phyloP scores from a whole-genome alignment of 1,284 basidiomycete genomes.

The Anthracocystis setariae region DNA sequence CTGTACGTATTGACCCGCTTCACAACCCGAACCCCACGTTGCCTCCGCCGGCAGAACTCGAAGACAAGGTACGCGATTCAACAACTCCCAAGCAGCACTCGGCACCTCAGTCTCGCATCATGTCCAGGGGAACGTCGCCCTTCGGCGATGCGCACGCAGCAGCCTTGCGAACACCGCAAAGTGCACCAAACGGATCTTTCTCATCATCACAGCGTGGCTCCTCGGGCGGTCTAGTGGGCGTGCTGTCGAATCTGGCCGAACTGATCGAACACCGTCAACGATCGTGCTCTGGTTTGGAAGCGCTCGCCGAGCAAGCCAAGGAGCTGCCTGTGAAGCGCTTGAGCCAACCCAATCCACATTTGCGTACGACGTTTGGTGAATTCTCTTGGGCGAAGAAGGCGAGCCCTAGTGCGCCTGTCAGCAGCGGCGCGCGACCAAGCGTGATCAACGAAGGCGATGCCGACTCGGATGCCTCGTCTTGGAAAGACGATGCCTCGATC shows the following conservation, averaged over 20 bases:
- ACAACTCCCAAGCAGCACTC: constrained; percentile 33
- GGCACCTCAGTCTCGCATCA: constrained; percentile 37
- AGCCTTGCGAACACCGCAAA: constrained; percentile 14
- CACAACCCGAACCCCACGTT: constrained; percentile 23
- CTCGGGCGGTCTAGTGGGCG: constrained; percentile 31
- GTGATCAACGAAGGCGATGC: constrained; percentile 14
- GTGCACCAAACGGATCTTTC: constrained; percentile 23
- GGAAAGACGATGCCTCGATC: too few species aligned
- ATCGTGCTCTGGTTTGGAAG: constrained; percentile 44
- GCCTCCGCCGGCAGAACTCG: constrained; percentile 13
- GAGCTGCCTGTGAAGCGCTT: constrained; percentile 43
- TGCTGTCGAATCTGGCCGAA: constrained; percentile 46
- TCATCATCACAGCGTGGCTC: constrained; percentile 32
- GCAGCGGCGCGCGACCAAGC: background rate
- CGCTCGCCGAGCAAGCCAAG: constrained; percentile 40
- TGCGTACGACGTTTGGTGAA: constrained; percentile 39
- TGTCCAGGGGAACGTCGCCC: constrained; percentile 37
- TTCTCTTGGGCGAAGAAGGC: constrained; percentile 29
- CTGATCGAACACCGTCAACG: constrained; percentile 47
- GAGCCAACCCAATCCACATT: constrained; percentile 45
- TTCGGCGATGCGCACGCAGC: constrained; percentile 12
- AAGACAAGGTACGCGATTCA: constrained; percentile 8
- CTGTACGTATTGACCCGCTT: constrained; percentile 38
- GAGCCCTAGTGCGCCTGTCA: background rate
- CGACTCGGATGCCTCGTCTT: constrained; percentile 16